Percentiles rank a stretch among this genome's conserved stretches.
Evolutionary conservation across 768 basidiomycete species (phyloP).

Genomic region (Russula foetens): DNA sequence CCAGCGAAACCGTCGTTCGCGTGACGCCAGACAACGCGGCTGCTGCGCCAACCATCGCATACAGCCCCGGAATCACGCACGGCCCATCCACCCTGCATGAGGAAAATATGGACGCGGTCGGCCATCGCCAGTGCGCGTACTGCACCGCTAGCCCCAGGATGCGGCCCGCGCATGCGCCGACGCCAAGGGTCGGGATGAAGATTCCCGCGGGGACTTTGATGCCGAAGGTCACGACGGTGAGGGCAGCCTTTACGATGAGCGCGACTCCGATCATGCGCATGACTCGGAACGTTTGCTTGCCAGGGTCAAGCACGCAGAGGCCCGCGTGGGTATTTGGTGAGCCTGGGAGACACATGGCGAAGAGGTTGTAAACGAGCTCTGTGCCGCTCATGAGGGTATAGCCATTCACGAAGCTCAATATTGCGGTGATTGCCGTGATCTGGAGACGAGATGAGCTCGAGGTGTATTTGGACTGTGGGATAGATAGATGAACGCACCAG

Average conservation of each 20-base stretch:
- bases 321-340: slow-evolving; percentile 49
- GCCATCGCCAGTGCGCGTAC: slow-evolving; percentile 58
- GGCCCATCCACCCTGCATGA: slow-evolving; percentile 55
- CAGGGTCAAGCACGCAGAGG: slow-evolving; percentile 64
- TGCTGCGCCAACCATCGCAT: slow-evolving; percentile 95
- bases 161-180: slow-evolving; percentile 89
- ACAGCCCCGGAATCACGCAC: slow-evolving; percentile 85
- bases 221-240: slow-evolving; percentile 89
- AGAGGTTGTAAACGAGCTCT: slow-evolving; percentile 87
- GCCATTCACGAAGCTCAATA: slow-evolving; percentile 78
- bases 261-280: slow-evolving; percentile 62
- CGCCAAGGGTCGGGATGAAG: slow-evolving; percentile 92
- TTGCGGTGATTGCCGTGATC: slow-evolving; percentile 73
- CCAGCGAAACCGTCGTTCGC: slow-evolving; percentile 84
- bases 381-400: slow-evolving; percentile 93
- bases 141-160: slow-evolving; percentile 79
- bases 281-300: slow-evolving; percentile 50
- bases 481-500: slow-evolving; percentile 44
- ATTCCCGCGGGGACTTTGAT: slow-evolving; percentile 90
- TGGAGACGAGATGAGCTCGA: slow-evolving; percentile 25
- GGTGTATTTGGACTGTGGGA: not conserved
- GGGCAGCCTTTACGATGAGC: slow-evolving; percentile 67
- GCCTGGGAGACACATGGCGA: slow-evolving; percentile 71
- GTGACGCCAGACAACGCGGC: slow-evolving; percentile 95
- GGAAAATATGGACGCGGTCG: slow-evolving; percentile 51